Evolutionary conservation across 2,329 filamentous ascomycete species (phyloP), one percentile per base, ranked within the genome.

Genomic region (Xylaria sp.): DNA sequence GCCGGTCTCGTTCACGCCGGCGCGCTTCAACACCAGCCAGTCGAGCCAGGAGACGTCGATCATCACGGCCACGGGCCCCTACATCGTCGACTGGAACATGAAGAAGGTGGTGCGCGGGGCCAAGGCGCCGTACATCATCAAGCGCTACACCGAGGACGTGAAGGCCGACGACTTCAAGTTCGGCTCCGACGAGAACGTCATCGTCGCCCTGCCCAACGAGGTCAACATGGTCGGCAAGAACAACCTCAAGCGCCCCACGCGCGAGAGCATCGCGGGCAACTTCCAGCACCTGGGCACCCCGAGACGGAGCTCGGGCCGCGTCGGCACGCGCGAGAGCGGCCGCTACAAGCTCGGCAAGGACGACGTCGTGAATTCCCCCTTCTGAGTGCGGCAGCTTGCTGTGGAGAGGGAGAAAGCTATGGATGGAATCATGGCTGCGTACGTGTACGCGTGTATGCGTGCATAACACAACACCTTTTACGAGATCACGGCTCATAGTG

Each of bases 121-220:
- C 61, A 94, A 92, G 73, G 89, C 94, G 55, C 89, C 93, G 0
- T 99, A 99, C 76, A 90, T 87, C 64, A 97, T 99, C 80, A 97
- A 97, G 80, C 88, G 94, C 16, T 99, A 99, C 70, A 83, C 86
- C 1, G 94, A 99, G 67, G 89, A 96, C 60, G 92, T 99, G 69
- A 97, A 95, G 80, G 94, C 94, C 3, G 94, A 99, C 72, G 96
- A 99, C 72, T 99, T 99, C 85, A 92, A 94, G 67, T 99, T 92
- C 68, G 93, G 93, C 43, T 92, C 88, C 4, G 94, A 99, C 73
- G 96, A 96, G 83, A 97, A 97, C 67, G 91, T 99, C 66, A 96
- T 99, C 67, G 93, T 99, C 34, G 94, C 94, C 1, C 78, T 99
- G 60, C 92, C 94, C 2, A 96, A 99, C 69, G 92, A 97, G 72